Base-by-base conservation (phyloP, 306 rosid genomes). In the Luffa aegyptiaca region DNA sequence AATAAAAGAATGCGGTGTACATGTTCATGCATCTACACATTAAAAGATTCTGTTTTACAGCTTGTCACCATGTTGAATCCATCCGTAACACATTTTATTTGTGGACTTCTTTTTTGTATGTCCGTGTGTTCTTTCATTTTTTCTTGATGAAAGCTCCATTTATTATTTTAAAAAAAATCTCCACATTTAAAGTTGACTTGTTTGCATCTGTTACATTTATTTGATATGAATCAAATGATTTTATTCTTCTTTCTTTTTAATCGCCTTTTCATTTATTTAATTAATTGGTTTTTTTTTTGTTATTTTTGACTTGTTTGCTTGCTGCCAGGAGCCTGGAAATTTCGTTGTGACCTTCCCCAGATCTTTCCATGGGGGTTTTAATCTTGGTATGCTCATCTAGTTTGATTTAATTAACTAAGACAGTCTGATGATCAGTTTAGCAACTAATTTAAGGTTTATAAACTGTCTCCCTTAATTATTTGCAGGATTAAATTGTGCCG, bases 21-120 rank as follows among this genome's bases (percentile, higher is more conserved):
- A 59, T 76, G 10, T 37, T 20, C 77, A 42, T 55, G 57, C 70
- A 56, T 44, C 75, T 69, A 10, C 76, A 26, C 31, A 1, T 26
- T 26, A 26, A 26, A 26, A 26, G 31, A 26, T 26, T 26, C 31
- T 26, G 31, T 94, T 76, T 94, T 94, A 82, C 98, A 94, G 88
- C 98, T 94, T 81, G 97, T 94, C 82, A 94, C 98, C 64, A 94
- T 94, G 98, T 88, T 94, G 83, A 94, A 92, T 85, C 98, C 98
- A 20, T 91, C 98, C 33, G 98, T 94, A 26, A 26, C 31, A 26
- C 31, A 26, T 26, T 26, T 26, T 26, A 26, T 26, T 26, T 26
- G 31, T 26, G 31, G 31, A 26, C 31, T 26, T 26, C 31, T 26
- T 26, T 26, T 26, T 26, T 26, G 31, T 26, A 26, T 26, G 31